Base-by-base conservation (phyloP, 768 basidiomycete genomes). In the Lactarius vividus region DNA sequence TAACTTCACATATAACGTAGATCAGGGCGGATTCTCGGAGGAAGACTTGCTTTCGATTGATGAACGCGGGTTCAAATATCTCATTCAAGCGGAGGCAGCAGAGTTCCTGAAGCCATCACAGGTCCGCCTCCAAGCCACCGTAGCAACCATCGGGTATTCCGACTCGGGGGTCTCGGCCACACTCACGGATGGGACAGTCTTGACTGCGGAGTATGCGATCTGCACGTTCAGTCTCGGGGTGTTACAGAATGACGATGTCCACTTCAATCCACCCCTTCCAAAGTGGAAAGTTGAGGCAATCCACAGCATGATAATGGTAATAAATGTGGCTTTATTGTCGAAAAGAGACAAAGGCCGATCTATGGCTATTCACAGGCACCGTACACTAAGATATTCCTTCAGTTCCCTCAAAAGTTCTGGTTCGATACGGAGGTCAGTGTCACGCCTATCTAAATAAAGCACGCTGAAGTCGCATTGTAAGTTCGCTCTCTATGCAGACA, bases 171-270 rank as follows among this genome's bases (percentile, higher is more conserved):
- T 88, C 13, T 88, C 72, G 0, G 81, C 89, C 26, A 77, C 77
- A 29, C 59, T 64, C n/a, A 53, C 57, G 20, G 40, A 64, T n/a
- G 62, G 67, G n/a, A 60, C 73, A 26, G 74, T 35, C 0, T 69
- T 88, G 10, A 75, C 71, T 0, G 62, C 62, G 42, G 18, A 61
- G 31, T 68, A 68, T 52, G 67, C 57, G 33, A 68, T 68, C 58
- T 83, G 82, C 68, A 89, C 88, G 0, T 89, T 89, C 75, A 88
- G 87, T 86, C 86, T 88, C 68, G 84, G 80, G 68, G 70, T 88
- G 74, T 31, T 63, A 49, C 65, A 66, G 52, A 49, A 62, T n/a
- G 61, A 80, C 33, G 86, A 88, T 15, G 66, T 59, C 4, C 44
- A 8, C 1, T 89, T 88, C 66, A 66, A 78, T 49, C 88, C 88